Evolutionary conservation across 345 rosid genomes (phyloP), one percentile per base, ranked within the genome.

Genomic region (Cardamine chenopodiifolia): DNA sequence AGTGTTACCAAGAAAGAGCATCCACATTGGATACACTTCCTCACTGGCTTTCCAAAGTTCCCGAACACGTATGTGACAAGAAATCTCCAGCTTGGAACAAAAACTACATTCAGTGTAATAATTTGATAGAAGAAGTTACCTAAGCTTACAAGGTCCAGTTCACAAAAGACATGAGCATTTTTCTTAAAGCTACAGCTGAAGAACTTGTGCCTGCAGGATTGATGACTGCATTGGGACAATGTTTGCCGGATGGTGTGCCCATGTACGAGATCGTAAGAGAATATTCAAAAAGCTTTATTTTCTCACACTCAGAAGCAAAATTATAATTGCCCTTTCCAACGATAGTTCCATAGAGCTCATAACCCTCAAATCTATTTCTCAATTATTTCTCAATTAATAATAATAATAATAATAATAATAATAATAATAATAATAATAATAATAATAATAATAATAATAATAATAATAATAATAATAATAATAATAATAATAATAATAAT

Each of bases 1-100:
- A 15, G 34, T 83, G 11, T 74, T 81, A 62, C 81, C 83, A 0
- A 13, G 31, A 48, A 45, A 1, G 2, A 54, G 49, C 53, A 74
- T 25, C 61, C 76, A 3, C 67, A 37, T 49, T 18, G 71, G 6
- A n/a, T 68, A 57, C 14, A 57, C 62, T 57, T 57, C 62, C n/a
- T 57, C 62, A 57, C 25, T 57, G 62, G 62, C 62, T 57, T 32
- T 57, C 62, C 0, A 19, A 57, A 57, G 39, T 31, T 32, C 62
- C 25, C 5, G 42, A 57, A 2, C 4, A 17, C 7, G 15, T 57
- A 18, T 57, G 42, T 57, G 62, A 57, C 42, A 57, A 32, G 25
- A 57, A 32, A 10, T 32, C 25, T 31, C 8, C 5, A 1, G 42
- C 23, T 0, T 31, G 62, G 62, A 57, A 57, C 62, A 57, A 57